Base-by-base conservation (phyloP, 192 early-diverging fungal species). In the Coemansia sp. region DNA sequence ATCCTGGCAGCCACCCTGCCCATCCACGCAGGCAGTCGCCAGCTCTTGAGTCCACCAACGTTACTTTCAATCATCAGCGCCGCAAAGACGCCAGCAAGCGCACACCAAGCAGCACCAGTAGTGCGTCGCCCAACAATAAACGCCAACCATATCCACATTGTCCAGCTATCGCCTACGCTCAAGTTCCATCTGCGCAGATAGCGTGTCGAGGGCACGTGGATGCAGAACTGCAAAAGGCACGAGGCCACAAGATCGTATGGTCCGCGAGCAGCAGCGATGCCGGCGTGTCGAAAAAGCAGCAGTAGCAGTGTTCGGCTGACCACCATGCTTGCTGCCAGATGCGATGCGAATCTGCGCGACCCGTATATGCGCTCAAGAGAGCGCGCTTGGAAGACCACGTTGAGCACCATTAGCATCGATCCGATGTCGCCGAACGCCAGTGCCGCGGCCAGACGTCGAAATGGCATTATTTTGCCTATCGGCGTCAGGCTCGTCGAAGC, bases 1-100 rank as follows among this genome's bases (percentile, higher is more conserved):
- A 28, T 28, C 22, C 45, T 48, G 8, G 54, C 54, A 7, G 54
- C 54, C 54, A 56, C 20, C 54, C 22, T n/a, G 37, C 59, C 39
- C 37, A 43, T 37, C 59, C 59, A 61, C 59, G 34, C 15, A 9
- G 61, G 61, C 41, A 63, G 45, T 18, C 39, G 41, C 39, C 61
- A 63, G 41, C 14, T 9, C 28, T 33, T 63, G 1, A 63, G 45
- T 5, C 61, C 61, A 14, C 17, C 61, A 20, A 63, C 45, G 33
- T 63, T 12, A 9, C 12, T 33, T 3, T 43, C 61, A 28, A 63
- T n/a, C 34, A 51, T 45, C 39, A 63, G 38, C 20, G 36, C 61
- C 39, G 61, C 61, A 2, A 18, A 11, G 2, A 32, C 12, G 0
- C 59, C 38, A 3, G 38, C 38, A 39, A 41, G 59, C 37, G 18